Percentiles rank a stretch among this genome's conserved stretches.
These are phyloP conservation scores for Dorcoceras hygrometricum DNA, from an alignment of 257 asterid genomes.

Conservation along the genomic window DNA sequence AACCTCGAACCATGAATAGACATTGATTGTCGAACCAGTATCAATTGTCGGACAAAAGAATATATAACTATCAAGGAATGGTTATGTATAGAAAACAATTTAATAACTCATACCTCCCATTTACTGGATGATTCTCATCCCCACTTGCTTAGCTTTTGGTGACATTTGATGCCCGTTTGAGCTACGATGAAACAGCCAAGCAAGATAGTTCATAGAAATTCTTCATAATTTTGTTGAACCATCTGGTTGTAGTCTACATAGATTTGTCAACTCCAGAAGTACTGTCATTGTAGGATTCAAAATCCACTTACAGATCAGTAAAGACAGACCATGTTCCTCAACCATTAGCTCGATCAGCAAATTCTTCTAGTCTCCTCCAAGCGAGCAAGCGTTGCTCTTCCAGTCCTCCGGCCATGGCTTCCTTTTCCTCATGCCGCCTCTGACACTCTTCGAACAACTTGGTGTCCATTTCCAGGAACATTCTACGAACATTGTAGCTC, in stretches of 20 bases:
- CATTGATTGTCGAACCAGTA: constrained; percentile 28
- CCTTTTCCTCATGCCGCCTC: constrained; percentile 53
- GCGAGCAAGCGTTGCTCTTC: constrained; percentile 50
- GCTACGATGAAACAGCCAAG: constrained; percentile 17
- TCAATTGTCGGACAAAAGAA: constrained; percentile 18
- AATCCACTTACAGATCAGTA: constrained; percentile 20
- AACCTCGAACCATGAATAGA: constrained; percentile 19
- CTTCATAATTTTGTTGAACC: constrained; percentile 8
- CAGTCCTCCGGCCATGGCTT: constrained; percentile 47
- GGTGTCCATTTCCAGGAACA: constrained; percentile 83
- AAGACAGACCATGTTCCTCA: constrained; percentile 24
- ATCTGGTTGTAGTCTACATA: constrained; percentile 3
- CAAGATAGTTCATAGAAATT: constrained; percentile 8
- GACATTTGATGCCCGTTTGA: constrained; percentile 25
- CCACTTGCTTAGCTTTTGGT: constrained; percentile 16
- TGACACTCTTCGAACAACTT: constrained; percentile 81
- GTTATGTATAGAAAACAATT: constrained; percentile 28
- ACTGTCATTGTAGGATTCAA: background rate
- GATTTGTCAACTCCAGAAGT: constrained; percentile 19
- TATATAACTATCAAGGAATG: constrained; percentile 26
- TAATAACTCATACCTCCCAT: constrained; percentile 25
- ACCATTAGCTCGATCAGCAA: constrained; percentile 41
- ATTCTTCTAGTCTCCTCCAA: constrained; percentile 86
- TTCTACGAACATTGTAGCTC: constrained; percentile 69
- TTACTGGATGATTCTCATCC: constrained; percentile 13